Conservation (phyloP, 768 basidiomycete species). For the Mycena vitilis region DNA sequence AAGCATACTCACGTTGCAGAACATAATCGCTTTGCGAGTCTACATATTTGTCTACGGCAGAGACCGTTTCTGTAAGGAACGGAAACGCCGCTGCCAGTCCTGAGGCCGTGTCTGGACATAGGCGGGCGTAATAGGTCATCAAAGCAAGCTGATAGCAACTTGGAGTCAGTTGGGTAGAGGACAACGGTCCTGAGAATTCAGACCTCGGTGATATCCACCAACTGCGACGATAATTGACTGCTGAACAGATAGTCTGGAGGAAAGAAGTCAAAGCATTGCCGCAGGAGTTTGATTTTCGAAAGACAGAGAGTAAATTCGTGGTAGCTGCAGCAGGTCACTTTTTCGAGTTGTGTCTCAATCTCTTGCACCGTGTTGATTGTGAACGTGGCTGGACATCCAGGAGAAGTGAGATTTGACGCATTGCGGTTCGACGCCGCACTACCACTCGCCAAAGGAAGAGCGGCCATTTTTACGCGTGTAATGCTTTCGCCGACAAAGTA, state of each 20-base stretch:
- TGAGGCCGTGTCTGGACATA: background rate
- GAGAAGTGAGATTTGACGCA: background rate
- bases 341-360: constrained; percentile 1
- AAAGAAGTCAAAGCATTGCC: constrained; percentile 9
- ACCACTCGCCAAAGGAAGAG: background rate
- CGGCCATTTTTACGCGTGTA: too few species aligned
- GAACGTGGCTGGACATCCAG: background rate
- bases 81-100: background rate
- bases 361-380: background rate
- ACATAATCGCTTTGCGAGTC: constrained; percentile 12
- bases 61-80: background rate
- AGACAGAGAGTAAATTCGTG: constrained; percentile 3
- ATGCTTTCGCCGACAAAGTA: background rate
- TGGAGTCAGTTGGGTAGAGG: background rate
- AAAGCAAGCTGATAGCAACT: background rate
- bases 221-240: background rate
- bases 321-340: background rate
- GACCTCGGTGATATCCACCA: constrained; percentile 19
- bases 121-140: background rate
- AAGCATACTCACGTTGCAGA: constrained; percentile 8
- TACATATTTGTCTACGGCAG: constrained; percentile 7
- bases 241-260: background rate
- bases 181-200: background rate
- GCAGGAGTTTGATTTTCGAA: constrained; percentile 5
- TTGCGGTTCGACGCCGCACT: background rate